Percentiles rank a stretch among this genome's conserved stretches.
phyloP scores from a whole-genome alignment of 495 filamentous ascomycete genomes.

The Penicillium roqueforti region DNA sequence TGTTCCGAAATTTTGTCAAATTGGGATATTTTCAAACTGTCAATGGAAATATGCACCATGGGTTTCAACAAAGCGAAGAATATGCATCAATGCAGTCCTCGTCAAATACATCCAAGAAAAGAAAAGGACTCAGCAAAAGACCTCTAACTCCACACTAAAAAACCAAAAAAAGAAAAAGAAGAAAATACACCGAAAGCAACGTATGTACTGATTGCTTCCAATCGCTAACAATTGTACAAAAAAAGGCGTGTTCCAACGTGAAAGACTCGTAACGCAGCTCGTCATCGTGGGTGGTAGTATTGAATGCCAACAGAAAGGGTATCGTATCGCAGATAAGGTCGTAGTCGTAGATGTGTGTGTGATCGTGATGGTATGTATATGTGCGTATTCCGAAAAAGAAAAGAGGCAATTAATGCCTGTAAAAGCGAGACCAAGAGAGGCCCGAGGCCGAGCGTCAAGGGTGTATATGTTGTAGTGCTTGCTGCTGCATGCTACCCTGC shows the following conservation, averaged over 20 bases:
- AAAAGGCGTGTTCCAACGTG: neutral
- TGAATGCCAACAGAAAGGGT: constrained; percentile 8
- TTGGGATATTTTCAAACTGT: neutral
- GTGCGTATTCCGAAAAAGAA: neutral
- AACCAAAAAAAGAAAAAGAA: neutral
- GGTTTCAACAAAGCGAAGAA: neutral
- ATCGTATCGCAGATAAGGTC: constrained; percentile 10
- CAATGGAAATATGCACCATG: neutral
- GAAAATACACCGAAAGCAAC: neutral
- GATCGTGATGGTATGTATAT: neutral
- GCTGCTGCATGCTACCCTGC: neutral
- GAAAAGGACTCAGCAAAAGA: neutral
- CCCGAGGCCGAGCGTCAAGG: neutral
- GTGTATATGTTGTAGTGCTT: neutral
- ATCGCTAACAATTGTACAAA: constrained; percentile 5
- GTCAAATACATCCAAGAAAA: constrained; percentile 7
- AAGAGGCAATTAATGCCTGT: neutral
- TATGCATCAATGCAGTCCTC: neutral
- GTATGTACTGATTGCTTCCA: neutral
- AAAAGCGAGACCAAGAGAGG: neutral
- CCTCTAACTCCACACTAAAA: neutral
- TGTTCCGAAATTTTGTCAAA: neutral
- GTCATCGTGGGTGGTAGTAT: neutral
- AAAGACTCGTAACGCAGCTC: constrained; percentile 4
- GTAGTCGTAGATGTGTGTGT: constrained; percentile 2